Evolutionary conservation across 2,329 filamentous ascomycete genomes (phyloP).

Genomic region (Phialemoniopsis sp.): DNA sequence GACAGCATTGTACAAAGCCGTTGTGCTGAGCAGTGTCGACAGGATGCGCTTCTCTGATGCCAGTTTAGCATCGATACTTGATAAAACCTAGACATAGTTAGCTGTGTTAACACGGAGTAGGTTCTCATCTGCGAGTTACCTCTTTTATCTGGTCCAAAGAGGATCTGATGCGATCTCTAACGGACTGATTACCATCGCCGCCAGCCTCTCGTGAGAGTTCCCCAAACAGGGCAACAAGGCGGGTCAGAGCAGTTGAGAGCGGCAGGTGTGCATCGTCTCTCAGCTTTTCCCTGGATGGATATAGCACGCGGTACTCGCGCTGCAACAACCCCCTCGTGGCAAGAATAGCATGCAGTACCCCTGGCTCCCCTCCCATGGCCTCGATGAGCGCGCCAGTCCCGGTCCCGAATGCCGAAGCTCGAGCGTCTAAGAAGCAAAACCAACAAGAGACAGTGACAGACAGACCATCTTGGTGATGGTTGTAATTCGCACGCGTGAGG

Average conservation of each 20-base stretch:
- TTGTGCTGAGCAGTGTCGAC: slow-evolving; percentile 1
- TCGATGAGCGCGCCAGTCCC: background rate
- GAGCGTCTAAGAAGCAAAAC: slow-evolving; percentile 1
- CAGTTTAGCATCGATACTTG: background rate
- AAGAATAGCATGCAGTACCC: background rate
- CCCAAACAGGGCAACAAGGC: slow-evolving; percentile 1
- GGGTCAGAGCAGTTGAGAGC: background rate
- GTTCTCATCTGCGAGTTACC: no score
- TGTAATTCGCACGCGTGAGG: background rate
- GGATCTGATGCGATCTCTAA: no score
- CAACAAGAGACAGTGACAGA: background rate
- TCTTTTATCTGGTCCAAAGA: no score
- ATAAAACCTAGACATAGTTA: background rate
- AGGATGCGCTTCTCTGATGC: background rate
- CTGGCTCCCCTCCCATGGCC: slow-evolving; percentile 1
- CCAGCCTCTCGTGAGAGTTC: no score
- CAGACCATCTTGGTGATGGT: background rate
- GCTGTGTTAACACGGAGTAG: no score
- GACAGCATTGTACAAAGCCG: background rate
- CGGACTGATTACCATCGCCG: no score
- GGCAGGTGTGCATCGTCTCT: slow-evolving; percentile 1
- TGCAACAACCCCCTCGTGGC: background rate
- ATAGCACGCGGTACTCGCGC: slow-evolving; percentile 1
- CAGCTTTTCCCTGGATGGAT: background rate
- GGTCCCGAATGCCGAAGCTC: background rate